A percentile compares a stretch with the other conserved stretches of the same genome.
These are phyloP conservation scores for Hibiscus mutabilis DNA, from an alignment of 345 rosid genomes.

Conservation along the genomic window DNA sequence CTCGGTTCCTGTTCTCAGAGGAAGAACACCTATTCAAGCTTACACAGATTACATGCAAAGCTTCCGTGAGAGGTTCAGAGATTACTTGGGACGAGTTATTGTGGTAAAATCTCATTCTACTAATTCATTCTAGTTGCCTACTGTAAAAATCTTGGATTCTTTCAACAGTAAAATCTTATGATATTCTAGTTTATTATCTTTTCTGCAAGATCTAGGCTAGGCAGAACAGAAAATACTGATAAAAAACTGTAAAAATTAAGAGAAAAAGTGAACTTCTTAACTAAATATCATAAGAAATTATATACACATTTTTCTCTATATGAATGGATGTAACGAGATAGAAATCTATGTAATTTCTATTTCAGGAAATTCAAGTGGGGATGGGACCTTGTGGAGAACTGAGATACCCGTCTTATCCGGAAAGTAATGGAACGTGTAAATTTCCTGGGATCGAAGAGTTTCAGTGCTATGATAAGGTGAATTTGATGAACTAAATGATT, in stretches of 20 bases:
- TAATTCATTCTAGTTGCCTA: no score
- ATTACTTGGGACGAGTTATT: slow-evolving; percentile 59
- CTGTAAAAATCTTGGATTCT: not conserved
- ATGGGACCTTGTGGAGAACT: slow-evolving; percentile 98
- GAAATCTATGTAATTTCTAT: slow-evolving; percentile 4
- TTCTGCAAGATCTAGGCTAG: not conserved
- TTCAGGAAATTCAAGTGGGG: slow-evolving; percentile 96
- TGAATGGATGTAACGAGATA: not conserved
- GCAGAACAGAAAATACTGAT: not conserved
- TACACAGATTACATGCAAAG: slow-evolving; percentile 91
- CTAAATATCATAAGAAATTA: not conserved
- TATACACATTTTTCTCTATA: no score
- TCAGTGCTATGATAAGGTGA: slow-evolving; percentile 95
- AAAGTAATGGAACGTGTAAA: slow-evolving; percentile 88
- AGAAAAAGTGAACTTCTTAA: not conserved
- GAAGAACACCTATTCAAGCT: slow-evolving; percentile 91
- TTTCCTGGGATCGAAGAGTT: slow-evolving; percentile 97
- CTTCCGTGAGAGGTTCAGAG: slow-evolving; percentile 69
- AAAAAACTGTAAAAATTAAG: not conserved
- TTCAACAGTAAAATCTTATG: not conserved
- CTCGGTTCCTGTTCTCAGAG: slow-evolving; percentile 62
- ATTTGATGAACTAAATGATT: not conserved
- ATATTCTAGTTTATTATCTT: not conserved
- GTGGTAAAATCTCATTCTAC: slow-evolving; percentile 41
- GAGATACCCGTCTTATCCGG: slow-evolving; percentile 92